Base-by-base conservation (phyloP, 2,329 filamentous ascomycete genomes). In the Neonectria faginata region DNA sequence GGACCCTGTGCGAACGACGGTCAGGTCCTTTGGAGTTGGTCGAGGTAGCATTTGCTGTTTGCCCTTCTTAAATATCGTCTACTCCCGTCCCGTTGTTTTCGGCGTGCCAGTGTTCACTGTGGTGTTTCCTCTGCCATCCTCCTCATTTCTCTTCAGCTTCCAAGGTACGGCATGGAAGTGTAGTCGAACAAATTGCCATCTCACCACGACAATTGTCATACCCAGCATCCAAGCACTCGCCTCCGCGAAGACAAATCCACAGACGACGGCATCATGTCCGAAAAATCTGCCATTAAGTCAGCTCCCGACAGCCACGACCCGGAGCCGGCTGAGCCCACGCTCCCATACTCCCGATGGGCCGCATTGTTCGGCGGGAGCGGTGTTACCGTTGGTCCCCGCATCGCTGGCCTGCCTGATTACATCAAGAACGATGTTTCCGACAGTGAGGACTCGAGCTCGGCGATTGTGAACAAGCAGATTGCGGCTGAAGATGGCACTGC, bases 401-500 rank as follows among this genome's bases (percentile, higher is more conserved):
- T 88, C 66, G 82, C 81, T 14, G 82, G 83, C 7, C 73, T 84
- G 11, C 79, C 81, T 14, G 73, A 77, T 9, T 77, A 78, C 62
- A 72, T 73, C 56, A 77, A 72, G 66, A 68, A 69, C 52, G 75
- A 78, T 5, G 47, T 65, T 31, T 82, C 82, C 8, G 81, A 84
- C 47, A 80, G 76, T 52, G 80, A 83, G 20, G 80, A 85, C 36
- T 83, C 80, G 50, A 83, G 81, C 70, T 77, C 81, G 44, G 82
- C 81, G 16, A 86, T 87, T 50, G 76, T 87, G n/a, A 76, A 80
- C 67, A 84, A 84, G 79, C 94, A 97, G 80, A 87, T 95, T 68
- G 92, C 90, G 57, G 77, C 92, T 66, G 94, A 97, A 78, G 86
- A 89, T 29, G 89, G 88, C 56, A 90, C 92, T 78, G 88, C 89